Evolutionary conservation across 352 stramenopile genomes (phyloP), one percentile per base, ranked within the genome.

Genomic region (Phytophthora fragariae): DNA sequence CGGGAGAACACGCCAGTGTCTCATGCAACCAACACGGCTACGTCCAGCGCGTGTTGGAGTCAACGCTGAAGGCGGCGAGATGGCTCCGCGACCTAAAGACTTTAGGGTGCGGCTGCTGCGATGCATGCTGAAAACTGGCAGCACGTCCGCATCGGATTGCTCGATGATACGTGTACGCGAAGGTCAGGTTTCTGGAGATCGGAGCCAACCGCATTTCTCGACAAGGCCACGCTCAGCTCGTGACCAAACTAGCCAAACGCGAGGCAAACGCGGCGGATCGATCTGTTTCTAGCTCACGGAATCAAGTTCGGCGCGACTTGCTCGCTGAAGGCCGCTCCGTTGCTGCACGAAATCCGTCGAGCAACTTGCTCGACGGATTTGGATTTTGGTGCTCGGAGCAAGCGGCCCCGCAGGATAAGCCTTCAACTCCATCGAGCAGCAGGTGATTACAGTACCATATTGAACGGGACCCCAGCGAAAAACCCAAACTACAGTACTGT

Each of bases 1-100:
- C 3, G 37, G n/a, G 65, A 66, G 56, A 72, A 72, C 65, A 72
- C 65, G 57, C 54, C 17, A 5, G 50, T 72, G 65, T 72, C 65
- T 50, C 65, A 72, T 67, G 49, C 49, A 67, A 52, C 35, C 35
- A 72, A 72, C 57, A 72, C 65, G 65, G 65, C 57, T 67, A 55
- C 65, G 17, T n/a, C 24, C 33, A 56, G 64, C 21, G 64, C 64
- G 65, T 72, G 65, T 72, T 72, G 63, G 53, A 21, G 11, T 12
- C 9, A 12, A 27, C 24, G 19, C 19, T 21, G 24, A 27, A 27
- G 24, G 24, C 11, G 35, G 41, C 41, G 41, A 49, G 41, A 17
- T 41, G 35, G 35, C 14, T 8, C 14, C 9, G 35, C 14, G 41
- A n/a, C 41, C 14, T 19, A 49, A 11, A 49, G 41, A 21, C 19